Percentiles rank a stretch among this genome's conserved stretches.
Evolutionary conservation across 176 grass and related monocot genomes (phyloP).

Genomic region (Oryza rufipogon): DNA sequence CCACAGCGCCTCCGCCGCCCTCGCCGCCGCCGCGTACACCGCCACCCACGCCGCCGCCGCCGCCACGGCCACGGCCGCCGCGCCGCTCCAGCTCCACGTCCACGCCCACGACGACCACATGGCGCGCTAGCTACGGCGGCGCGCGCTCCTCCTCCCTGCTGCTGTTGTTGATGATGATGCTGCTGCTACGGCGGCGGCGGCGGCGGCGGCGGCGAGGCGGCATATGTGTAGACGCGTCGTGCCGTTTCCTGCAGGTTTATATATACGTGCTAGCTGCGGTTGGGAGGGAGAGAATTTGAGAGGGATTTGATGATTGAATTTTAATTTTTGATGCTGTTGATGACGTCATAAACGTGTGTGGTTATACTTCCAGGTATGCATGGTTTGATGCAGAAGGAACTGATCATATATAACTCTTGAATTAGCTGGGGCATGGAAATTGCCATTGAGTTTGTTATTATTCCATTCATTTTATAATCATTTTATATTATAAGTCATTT

Average conservation of each 20-base stretch:
- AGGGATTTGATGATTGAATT: conserved; percentile 6
- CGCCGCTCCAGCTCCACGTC: conserved; percentile 38
- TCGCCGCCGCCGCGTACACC: conserved; percentile 25
- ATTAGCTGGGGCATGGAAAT: not conserved
- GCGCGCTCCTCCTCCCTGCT: not conserved
- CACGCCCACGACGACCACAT: conserved; percentile 28
- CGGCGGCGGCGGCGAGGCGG: conserved; percentile 4
- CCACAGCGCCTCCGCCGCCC: conserved; percentile 75
- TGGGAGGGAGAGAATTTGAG: not conserved
- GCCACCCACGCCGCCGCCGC: conserved; percentile 32
- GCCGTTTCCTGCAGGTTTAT: conserved; percentile 14
- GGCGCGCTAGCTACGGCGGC: conserved; percentile 15
- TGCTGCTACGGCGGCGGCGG: too few relatives aligned
- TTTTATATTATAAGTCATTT: too few relatives aligned
- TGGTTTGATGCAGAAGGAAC: not conserved
- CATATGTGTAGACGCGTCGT: not conserved
- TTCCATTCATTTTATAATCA: too few relatives aligned
- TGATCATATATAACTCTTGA: not conserved
- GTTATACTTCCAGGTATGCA: not conserved
- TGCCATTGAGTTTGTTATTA: not conserved
- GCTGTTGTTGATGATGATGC: too few relatives aligned
- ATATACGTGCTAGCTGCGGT: conserved; percentile 19
- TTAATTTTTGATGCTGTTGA: too few relatives aligned
- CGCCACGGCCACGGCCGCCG: conserved; percentile 7
- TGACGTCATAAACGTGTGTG: not conserved